phyloP scores from a whole-genome alignment of 164 flowering plant genomes.

The Houttuynia cordata region DNA sequence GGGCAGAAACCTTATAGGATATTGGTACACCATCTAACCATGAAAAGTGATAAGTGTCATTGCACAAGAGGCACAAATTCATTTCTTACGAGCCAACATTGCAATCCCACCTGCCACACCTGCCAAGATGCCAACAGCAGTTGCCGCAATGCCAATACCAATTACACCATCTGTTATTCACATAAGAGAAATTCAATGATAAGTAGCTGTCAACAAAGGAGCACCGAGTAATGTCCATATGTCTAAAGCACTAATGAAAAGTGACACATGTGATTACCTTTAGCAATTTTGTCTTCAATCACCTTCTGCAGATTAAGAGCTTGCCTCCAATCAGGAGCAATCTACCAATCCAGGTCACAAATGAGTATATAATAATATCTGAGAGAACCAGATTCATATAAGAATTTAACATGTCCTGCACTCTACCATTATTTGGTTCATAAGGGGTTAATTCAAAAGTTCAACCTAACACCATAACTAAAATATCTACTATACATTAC shows the following conservation, averaged over 20 bases:
- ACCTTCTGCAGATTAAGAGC: conserved; percentile 63
- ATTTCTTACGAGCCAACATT: conserved; percentile 57
- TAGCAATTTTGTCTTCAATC: conserved; percentile 66
- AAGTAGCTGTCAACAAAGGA: background rate
- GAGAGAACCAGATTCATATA: too few species aligned
- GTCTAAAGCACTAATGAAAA: background rate
- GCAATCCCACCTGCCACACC: conserved; percentile 82
- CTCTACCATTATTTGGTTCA: background rate
- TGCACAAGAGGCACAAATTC: conserved; percentile 5
- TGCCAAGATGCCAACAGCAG: conserved; percentile 51
- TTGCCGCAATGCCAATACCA: conserved; percentile 88
- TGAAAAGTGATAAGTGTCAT: background rate
- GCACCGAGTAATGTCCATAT: too few species aligned
- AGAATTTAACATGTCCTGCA: background rate
- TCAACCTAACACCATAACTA: too few species aligned
- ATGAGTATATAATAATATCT: too few species aligned
- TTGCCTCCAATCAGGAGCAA: conserved; percentile 93
- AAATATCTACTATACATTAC: too few species aligned
- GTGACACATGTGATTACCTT: conserved; percentile 36
- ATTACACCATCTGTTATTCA: conserved; percentile 86
- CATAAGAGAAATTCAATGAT: background rate
- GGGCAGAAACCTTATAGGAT: background rate
- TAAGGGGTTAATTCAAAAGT: too few species aligned
- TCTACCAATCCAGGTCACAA: conserved; percentile 22
- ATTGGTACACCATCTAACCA: background rate